These are phyloP conservation scores for Hemerocallis citrina DNA, from an alignment of 106 monocot species.

Conservation along the genomic window DNA sequence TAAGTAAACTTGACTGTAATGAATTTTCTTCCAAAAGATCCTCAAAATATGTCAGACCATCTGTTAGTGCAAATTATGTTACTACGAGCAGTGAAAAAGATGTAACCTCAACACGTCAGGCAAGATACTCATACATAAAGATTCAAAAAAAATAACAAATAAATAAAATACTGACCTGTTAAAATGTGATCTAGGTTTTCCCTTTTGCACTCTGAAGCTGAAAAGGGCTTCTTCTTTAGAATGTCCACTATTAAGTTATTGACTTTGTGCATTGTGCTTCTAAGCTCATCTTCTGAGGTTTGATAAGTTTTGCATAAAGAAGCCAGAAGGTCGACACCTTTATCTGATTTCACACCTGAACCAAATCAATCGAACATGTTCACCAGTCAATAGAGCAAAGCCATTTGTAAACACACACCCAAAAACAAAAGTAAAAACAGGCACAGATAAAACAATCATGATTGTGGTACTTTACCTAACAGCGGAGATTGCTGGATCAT, in stretches of 20 bases:
- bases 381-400: conserved; percentile 10
- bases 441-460: background rate
- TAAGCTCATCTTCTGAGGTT: conserved; percentile 85
- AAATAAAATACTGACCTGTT: conserved; percentile 52
- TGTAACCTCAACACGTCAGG: background rate
- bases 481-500: conserved; percentile 24
- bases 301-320: conserved; percentile 73
- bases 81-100: background rate
- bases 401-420: background rate
- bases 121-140: background rate
- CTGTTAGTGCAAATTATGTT: conserved; percentile 19
- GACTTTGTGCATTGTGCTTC: conserved; percentile 47
- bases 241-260: conserved; percentile 64
- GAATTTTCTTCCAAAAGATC: conserved; percentile 68
- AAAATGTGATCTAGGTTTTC: conserved; percentile 51
- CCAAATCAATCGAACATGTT: background rate
- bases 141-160: background rate
- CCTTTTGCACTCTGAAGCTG: conserved; percentile 46
- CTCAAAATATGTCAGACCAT: conserved; percentile 77
- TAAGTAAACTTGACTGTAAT: conserved; percentile 44
- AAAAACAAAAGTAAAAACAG: conserved; percentile 1
- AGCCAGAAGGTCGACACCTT: conserved; percentile 69
- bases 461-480: conserved; percentile 37
- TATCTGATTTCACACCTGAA: conserved; percentile 69
- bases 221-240: conserved; percentile 65